phyloP scores from a whole-genome alignment of 1,284 basidiomycete species.

The Cryptococcus amylolentus region DNA sequence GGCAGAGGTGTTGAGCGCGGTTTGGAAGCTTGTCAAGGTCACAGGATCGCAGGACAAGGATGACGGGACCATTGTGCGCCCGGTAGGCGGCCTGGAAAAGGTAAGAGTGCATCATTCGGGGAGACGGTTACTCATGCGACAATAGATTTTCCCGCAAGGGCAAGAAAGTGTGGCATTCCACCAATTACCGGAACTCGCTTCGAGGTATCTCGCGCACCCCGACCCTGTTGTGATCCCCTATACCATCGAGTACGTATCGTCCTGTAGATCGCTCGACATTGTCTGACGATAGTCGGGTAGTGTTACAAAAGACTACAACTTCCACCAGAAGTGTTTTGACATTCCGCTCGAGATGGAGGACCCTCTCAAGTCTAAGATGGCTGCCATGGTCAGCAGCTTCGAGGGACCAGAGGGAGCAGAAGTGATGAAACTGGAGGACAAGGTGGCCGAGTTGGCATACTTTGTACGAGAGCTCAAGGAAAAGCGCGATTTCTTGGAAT shows the following conservation, averaged over 20 bases:
- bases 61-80: slow-evolving; percentile 72
- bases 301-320: slow-evolving; percentile 45
- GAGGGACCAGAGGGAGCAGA: slow-evolving; percentile 64
- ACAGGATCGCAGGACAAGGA: slow-evolving; percentile 84
- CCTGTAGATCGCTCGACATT: background rate
- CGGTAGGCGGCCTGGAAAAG: slow-evolving; percentile 65
- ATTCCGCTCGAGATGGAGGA: slow-evolving; percentile 89
- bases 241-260: slow-evolving; percentile 45
- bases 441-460: slow-evolving; percentile 75
- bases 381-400: slow-evolving; percentile 64
- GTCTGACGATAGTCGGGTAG: slow-evolving; percentile 8
- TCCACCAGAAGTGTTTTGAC: slow-evolving; percentile 67
- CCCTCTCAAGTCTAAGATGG: slow-evolving; percentile 71
- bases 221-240: slow-evolving; percentile 86
- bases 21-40: slow-evolving; percentile 92
- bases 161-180: slow-evolving; percentile 67
- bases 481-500: slow-evolving; percentile 79
- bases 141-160: slow-evolving; percentile 59
- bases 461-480: slow-evolving; percentile 79
- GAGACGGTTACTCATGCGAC: background rate
- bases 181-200: slow-evolving; percentile 79
- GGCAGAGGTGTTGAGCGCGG: slow-evolving; percentile 70
- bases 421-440: slow-evolving; percentile 77
- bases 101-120: slow-evolving; percentile 16
- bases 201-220: slow-evolving; percentile 70